Evolutionary conservation across 495 filamentous ascomycete genomes (phyloP).

Genomic region (Lepraria neglecta): DNA sequence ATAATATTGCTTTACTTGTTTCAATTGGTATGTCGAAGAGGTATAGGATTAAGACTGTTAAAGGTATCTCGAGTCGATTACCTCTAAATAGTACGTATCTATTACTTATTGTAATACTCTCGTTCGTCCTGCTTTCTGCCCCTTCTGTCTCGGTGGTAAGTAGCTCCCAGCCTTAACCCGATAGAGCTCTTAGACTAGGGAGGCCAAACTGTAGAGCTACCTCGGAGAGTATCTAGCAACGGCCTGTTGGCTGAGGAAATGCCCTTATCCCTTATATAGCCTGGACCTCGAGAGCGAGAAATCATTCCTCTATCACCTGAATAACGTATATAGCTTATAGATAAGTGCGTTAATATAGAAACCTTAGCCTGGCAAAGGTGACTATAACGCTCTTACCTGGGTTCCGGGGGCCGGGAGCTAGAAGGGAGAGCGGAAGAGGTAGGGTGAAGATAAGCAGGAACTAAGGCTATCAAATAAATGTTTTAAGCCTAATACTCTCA

Average conservation of each 20-base stretch:
- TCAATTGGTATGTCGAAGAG: neutral
- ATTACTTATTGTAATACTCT: neutral
- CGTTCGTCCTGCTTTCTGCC: neutral
- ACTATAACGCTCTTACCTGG: no score
- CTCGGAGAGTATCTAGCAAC: constrained; percentile 3
- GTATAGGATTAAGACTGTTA: neutral
- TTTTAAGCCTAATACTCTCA: no score
- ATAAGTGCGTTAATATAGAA: neutral
- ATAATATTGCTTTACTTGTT: neutral
- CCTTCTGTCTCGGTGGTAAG: neutral
- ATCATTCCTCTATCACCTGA: constrained; percentile 5
- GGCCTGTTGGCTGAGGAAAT: constrained; percentile 4
- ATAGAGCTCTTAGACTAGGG: constrained; percentile 7
- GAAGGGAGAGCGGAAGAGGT: no score
- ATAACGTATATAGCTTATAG: constrained; percentile 9
- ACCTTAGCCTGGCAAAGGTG: no score
- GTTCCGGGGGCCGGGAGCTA: no score
- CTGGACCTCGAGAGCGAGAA: neutral
- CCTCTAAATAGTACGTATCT: neutral
- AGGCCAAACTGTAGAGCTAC: constrained; percentile 10
- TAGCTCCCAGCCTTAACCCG: neutral
- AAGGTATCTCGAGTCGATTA: neutral
- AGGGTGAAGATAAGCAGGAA: no score
- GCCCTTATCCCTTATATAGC: constrained; percentile 8
- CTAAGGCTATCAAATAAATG: no score